These are phyloP conservation scores for Penicillium sp. DNA, from an alignment of 2,329 filamentous ascomycete genomes.

Conservation along the genomic window DNA sequence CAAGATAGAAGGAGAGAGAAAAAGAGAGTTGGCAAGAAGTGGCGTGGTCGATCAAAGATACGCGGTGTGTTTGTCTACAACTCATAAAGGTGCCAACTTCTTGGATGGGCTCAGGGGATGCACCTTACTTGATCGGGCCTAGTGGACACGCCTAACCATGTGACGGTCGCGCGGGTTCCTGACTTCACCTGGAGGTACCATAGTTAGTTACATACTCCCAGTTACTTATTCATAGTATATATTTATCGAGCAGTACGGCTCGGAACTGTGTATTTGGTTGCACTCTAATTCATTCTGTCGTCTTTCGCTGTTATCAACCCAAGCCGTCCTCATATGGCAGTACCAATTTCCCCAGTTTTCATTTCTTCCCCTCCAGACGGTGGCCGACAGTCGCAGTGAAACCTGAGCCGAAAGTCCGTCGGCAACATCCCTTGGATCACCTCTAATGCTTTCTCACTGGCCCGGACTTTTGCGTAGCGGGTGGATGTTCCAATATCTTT, in stretches of 20 bases:
- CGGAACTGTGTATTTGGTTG: too few relatives aligned
- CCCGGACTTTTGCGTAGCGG: slow-evolving; percentile 71
- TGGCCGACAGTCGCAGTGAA: slow-evolving; percentile 65
- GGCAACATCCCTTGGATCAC: slow-evolving; percentile 55
- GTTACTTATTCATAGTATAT: too few relatives aligned
- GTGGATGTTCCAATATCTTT: slow-evolving; percentile 65
- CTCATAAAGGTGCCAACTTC: slow-evolving; percentile 19
- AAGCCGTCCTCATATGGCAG: background rate
- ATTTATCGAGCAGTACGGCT: too few relatives aligned
- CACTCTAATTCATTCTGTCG: too few relatives aligned
- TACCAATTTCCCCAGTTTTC: background rate
- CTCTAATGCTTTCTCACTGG: slow-evolving; percentile 46
- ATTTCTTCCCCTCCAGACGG: background rate
- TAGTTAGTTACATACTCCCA: background rate
- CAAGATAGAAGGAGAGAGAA: slow-evolving; percentile 17
- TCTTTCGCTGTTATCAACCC: too few relatives aligned
- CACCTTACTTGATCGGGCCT: slow-evolving; percentile 18
- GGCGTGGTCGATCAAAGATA: slow-evolving; percentile 17
- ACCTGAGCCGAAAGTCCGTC: slow-evolving; percentile 64
- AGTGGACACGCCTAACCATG: slow-evolving; percentile 25
- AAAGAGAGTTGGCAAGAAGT: slow-evolving; percentile 12
- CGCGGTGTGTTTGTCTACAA: slow-evolving; percentile 28
- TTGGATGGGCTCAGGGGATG: slow-evolving; percentile 23
- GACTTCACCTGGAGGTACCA: background rate
- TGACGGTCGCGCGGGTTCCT: slow-evolving; percentile 21